Evolutionary conservation across 2,329 filamentous ascomycete genomes (phyloP), one percentile per base, ranked within the genome.

Genomic region (Colletotrichum sp.): DNA sequence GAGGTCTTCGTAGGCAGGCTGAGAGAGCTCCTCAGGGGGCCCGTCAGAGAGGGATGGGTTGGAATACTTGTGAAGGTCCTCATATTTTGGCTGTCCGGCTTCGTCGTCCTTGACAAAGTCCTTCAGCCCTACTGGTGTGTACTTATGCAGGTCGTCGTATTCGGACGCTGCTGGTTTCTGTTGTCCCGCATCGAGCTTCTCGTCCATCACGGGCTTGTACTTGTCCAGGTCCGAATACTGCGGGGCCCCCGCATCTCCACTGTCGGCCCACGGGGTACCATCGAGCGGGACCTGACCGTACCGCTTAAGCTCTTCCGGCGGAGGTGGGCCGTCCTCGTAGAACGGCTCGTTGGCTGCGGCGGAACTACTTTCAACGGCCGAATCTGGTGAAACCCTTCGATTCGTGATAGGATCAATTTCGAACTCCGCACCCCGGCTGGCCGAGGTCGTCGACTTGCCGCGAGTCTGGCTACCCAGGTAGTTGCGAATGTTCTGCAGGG

Each of bases 341-440:
- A 83, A 74, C 5, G 82, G 82, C 8, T 74, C 65, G 9, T 77
- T 74, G 30, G 75, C 71, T 7, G 73, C 69, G 18, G 64, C 38
- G 8, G 71, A 61, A 5, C 64, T 61, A 21, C 48, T 73, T 18
- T 73, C 69, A 7, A 80, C 78, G 0, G 43, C 7, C 14, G 69
- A 68, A 13, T 75, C 72, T n/a, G 78, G 76, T 21, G 74, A 74
- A 5, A 90, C 85, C 75, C 87, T 90, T 38, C 89, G 87, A 76
- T 92, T 92, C 18, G 90, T 91, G 74, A 92, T 91, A 4, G 90
- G 90, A 72, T 92, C 90, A 58, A 92, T 91, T 24, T 85, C 81
- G 63, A 86, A 88, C 10, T 85, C 85, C 3, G 78, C 61, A 5
- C 78, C 77, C 26, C 58, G n/a, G 28, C 30, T 64, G 26, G 75